A percentile compares a stretch with the other conserved stretches of the same genome.
These are phyloP conservation scores for Boehmeria nivea DNA, from an alignment of 306 rosid genomes.

Conservation along the genomic window DNA sequence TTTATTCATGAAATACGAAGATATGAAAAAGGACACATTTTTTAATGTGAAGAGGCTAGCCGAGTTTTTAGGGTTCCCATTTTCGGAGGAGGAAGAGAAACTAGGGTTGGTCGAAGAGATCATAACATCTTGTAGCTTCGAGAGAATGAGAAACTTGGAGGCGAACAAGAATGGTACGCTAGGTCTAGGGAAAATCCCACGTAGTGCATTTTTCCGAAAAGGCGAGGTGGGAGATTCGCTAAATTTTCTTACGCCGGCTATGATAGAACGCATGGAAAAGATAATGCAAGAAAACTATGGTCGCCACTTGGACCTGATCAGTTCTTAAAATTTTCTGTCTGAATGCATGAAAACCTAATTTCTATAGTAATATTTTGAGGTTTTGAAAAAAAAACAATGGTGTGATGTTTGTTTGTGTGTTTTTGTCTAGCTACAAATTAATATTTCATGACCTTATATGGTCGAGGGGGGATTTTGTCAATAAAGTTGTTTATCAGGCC, in stretches of 20 bases:
- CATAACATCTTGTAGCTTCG: constrained; percentile 33
- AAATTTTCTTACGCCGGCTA: background rate
- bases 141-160: constrained; percentile 35
- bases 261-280: background rate
- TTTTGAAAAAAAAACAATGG: too few relatives aligned
- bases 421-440: too few relatives aligned
- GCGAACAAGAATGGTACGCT: constrained; percentile 16
- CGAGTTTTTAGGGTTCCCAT: constrained; percentile 32
- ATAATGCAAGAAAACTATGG: background rate
- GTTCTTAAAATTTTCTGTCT: too few relatives aligned
- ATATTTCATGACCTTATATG: too few relatives aligned
- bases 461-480: too few relatives aligned
- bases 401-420: too few relatives aligned
- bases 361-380: too few relatives aligned
- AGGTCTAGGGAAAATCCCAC: background rate
- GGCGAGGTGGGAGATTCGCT: constrained; percentile 5
- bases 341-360: too few relatives aligned
- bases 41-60: constrained; percentile 28
- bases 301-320: too few relatives aligned
- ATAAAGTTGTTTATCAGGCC: too few relatives aligned
- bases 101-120: constrained; percentile 29
- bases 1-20: constrained; percentile 46
- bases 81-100: constrained; percentile 38
- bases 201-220: background rate
- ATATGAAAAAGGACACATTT: constrained; percentile 22